Evolutionary conservation across 176 grass and related monocot species (phyloP).

Genomic region (Pontederia crassipes): DNA sequence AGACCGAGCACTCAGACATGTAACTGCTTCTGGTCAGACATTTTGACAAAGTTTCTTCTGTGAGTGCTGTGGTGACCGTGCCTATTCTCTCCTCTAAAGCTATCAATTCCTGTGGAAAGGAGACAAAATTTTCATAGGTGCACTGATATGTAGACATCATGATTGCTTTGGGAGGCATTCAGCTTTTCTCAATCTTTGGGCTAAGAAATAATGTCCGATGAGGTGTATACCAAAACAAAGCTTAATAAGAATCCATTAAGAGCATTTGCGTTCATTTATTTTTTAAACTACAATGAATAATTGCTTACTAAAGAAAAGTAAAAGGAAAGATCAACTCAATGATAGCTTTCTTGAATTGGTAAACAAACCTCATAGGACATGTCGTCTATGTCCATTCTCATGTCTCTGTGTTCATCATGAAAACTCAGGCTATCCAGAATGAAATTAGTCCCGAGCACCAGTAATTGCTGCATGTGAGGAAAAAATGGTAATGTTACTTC

Average conservation of each 20-base stretch:
- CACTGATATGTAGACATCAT: not conserved
- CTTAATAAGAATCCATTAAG: too few relatives aligned
- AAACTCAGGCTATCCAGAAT: slow-evolving; percentile 37
- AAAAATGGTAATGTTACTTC: slow-evolving; percentile 1
- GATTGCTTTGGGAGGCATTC: not conserved
- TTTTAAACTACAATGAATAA: too few relatives aligned
- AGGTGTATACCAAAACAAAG: too few relatives aligned
- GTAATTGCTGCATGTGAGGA: slow-evolving; percentile 25
- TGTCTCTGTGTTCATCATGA: slow-evolving; percentile 54
- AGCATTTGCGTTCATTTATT: too few relatives aligned
- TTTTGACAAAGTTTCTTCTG: slow-evolving; percentile 43
- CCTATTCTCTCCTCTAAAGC: slow-evolving; percentile 68
- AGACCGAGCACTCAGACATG: slow-evolving; percentile 13
- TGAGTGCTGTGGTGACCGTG: slow-evolving; percentile 72
- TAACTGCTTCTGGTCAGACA: slow-evolving; percentile 52
- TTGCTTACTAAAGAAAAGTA: too few relatives aligned
- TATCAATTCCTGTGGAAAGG: slow-evolving; percentile 49
- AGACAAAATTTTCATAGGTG: not conserved
- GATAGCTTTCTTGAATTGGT: not conserved
- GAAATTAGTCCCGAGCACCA: not conserved
- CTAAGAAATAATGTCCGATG: not conserved
- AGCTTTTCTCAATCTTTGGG: not conserved
- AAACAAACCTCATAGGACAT: slow-evolving; percentile 82
- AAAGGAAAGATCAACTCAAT: too few relatives aligned
- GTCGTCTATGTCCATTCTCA: slow-evolving; percentile 88